Evolutionary conservation across 768 basidiomycete species (phyloP).

Genomic region (Psilocybe subaeruginosa): DNA sequence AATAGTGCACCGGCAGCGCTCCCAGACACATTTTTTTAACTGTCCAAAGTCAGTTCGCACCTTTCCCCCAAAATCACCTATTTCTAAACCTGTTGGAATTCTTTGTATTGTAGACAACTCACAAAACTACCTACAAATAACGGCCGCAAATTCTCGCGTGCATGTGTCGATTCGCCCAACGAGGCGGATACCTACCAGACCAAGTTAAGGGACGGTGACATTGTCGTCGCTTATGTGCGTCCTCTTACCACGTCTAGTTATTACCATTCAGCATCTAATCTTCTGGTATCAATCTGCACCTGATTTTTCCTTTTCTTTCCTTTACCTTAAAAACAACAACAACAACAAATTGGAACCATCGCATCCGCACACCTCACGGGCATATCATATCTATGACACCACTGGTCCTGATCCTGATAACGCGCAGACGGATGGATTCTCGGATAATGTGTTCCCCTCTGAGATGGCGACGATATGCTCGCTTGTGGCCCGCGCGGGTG

Average conservation of each 20-base stretch:
- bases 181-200: conserved; percentile 48
- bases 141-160: conserved; percentile 45
- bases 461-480: conserved; percentile 76
- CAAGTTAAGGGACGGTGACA: conserved; percentile 53
- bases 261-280: background rate
- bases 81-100: background rate
- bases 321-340: background rate
- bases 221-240: conserved; percentile 52
- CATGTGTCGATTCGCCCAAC: conserved; percentile 55
- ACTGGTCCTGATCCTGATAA: background rate
- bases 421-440: conserved; percentile 54
- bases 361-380: background rate
- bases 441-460: conserved; percentile 66
- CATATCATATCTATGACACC: no score
- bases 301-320: background rate
- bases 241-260: background rate
- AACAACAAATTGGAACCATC: background rate
- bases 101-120: conserved; percentile 42
- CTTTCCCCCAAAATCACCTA: background rate
- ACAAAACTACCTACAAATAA: conserved; percentile 53
- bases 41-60: conserved; percentile 47
- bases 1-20: conserved; percentile 54
- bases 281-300: background rate
- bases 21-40: conserved; percentile 60
- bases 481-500: conserved; percentile 58